phyloP scores from a whole-genome alignment of 2,329 filamentous ascomycete genomes.

The Colletotrichum gloeosporioides region DNA sequence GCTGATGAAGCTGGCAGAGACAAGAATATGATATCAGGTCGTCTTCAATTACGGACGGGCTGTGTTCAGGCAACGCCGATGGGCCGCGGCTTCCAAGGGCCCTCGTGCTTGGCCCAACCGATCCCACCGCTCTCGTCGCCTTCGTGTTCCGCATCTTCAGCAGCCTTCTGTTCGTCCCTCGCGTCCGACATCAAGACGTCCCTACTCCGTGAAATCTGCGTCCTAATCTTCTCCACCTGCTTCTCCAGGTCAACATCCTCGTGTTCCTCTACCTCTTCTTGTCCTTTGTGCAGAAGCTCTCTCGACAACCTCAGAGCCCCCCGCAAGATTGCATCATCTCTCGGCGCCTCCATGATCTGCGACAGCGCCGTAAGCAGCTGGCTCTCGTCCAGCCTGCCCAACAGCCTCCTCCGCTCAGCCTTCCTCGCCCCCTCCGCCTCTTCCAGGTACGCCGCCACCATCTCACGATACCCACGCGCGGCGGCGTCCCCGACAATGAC shows the following conservation, averaged over 20 bases:
- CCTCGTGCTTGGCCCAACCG: conserved; percentile 56
- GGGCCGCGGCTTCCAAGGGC: conserved; percentile 61
- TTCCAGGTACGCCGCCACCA: conserved; percentile 44
- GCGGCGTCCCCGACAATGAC: conserved; percentile 1
- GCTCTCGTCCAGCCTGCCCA: conserved; percentile 40
- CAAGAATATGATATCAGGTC: not conserved
- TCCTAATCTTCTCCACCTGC: conserved; percentile 29
- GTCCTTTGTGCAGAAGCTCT: conserved; percentile 39
- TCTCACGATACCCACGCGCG: conserved; percentile 32
- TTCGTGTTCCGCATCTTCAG: not conserved
- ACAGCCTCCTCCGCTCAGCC: conserved; percentile 32
- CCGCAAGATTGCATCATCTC: conserved; percentile 48
- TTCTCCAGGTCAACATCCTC: conserved; percentile 2
- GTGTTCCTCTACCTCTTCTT: not conserved
- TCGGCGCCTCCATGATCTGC: conserved; percentile 43
- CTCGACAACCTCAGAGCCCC: conserved; percentile 49
- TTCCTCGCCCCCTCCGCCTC: conserved; percentile 34
- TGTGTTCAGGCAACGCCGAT: conserved; percentile 56
- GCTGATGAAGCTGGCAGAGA: not conserved
- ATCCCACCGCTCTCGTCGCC: conserved; percentile 23
- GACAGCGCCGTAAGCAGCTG: conserved; percentile 42
- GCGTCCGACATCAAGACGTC: conserved; percentile 9
- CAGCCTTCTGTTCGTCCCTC: not conserved
- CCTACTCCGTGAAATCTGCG: conserved; percentile 20
- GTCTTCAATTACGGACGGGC: not conserved